Percentiles rank a stretch among this genome's conserved stretches.
Conservation (phyloP, 257 asterid genomes). For the Solanum sejunctum region DNA sequence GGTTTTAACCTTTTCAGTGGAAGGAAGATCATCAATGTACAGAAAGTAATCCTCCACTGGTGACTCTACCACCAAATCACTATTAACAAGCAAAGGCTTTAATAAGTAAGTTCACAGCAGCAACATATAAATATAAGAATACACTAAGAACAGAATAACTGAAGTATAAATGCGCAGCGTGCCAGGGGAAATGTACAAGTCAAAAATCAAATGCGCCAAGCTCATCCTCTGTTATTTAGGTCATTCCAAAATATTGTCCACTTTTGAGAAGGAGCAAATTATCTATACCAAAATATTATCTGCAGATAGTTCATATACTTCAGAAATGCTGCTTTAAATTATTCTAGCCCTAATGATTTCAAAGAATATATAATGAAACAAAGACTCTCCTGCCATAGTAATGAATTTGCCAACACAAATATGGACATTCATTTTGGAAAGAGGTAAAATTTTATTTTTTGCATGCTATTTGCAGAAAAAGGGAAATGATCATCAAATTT, state of each 20-base stretch:
- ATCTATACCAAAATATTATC: not conserved
- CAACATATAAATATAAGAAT: not conserved
- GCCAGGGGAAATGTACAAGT: not conserved
- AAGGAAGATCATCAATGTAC: conserved; percentile 76
- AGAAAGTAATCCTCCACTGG: conserved; percentile 82
- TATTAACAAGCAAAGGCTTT: conserved; percentile 3
- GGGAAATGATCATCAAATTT: not conserved
- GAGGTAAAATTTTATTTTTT: not conserved
- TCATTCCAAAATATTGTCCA: not conserved
- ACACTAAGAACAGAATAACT: not conserved
- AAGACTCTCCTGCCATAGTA: not conserved
- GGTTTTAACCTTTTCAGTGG: conserved; percentile 48
- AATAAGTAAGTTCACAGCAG: not conserved
- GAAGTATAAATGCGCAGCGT: not conserved
- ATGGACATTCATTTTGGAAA: not conserved
- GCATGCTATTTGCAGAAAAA: not conserved
- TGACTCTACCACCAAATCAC: conserved; percentile 89
- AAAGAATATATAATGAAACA: not conserved
- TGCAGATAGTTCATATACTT: not conserved
- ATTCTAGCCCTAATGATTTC: not conserved
- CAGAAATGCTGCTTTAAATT: not conserved
- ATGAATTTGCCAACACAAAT: not conserved
- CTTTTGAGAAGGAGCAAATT: not conserved
- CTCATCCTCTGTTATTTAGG: not conserved
- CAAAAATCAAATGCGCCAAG: not conserved